A percentile compares a stretch with the other conserved stretches of the same genome.
These are phyloP conservation scores for Aspergillus sparsus DNA, from an alignment of 495 filamentous ascomycete species.

Conservation along the genomic window DNA sequence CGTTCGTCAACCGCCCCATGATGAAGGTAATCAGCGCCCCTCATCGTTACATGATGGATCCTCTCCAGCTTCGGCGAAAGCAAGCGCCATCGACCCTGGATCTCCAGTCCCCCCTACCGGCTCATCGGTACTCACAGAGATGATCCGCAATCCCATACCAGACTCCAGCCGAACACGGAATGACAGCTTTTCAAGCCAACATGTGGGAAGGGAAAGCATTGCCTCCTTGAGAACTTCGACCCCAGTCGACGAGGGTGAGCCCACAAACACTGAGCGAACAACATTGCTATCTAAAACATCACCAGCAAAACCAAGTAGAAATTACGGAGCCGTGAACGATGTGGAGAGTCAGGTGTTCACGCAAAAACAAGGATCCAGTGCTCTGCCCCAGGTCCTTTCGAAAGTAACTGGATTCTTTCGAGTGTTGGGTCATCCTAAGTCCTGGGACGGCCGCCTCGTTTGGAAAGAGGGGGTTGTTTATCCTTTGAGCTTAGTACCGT, in stretches of 20 bases:
- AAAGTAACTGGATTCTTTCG: slow-evolving; percentile 30
- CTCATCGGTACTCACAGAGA: slow-evolving; percentile 62
- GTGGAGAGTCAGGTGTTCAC: slow-evolving; percentile 40
- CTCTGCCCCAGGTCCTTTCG: slow-evolving; percentile 27
- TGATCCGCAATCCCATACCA: slow-evolving; percentile 60
- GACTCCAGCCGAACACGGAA: slow-evolving; percentile 25
- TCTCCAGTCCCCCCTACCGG: slow-evolving; percentile 26
- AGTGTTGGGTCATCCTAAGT: slow-evolving; percentile 57
- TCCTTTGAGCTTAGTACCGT: slow-evolving; percentile 71
- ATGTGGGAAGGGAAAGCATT: slow-evolving; percentile 9
- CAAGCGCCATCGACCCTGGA: slow-evolving; percentile 2
- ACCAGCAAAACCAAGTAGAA: slow-evolving; percentile 22
- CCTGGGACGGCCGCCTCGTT: slow-evolving; percentile 67
- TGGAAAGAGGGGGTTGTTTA: slow-evolving; percentile 65
- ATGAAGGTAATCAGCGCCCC: slow-evolving; percentile 2
- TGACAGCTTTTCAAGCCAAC: slow-evolving; percentile 24
- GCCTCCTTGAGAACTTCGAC: slow-evolving; percentile 8
- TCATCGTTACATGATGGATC: slow-evolving; percentile 1
- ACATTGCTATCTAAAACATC: slow-evolving; percentile 43
- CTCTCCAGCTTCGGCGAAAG: background rate
- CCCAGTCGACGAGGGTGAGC: slow-evolving; percentile 10
- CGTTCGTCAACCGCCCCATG: slow-evolving; percentile 31
- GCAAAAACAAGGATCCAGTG: slow-evolving; percentile 16
- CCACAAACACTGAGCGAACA: slow-evolving; percentile 41
- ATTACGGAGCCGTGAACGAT: slow-evolving; percentile 40